Base-by-base conservation (phyloP, 139 green algal species). In the Tetradesmus lagerheimii region DNA sequence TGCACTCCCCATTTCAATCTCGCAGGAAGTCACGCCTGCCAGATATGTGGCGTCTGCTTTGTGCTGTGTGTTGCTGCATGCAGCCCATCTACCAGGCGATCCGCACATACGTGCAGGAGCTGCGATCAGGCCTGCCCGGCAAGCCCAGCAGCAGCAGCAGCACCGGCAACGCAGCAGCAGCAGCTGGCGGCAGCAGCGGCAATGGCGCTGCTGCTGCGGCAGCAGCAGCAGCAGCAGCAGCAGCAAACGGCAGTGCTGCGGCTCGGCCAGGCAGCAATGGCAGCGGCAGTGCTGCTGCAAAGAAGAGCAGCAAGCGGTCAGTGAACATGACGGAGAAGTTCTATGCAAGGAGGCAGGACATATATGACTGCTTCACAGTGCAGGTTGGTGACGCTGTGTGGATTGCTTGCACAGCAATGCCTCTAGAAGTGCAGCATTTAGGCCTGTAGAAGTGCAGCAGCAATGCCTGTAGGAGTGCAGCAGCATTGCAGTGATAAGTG, bases 311-410 rank as follows among this genome's bases (percentile, higher is more conserved):
- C 71, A 38, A 76, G 29, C 37, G 35, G 45, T 83, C 45, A 12
- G 88, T 98, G 16, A 74, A 93, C 29, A 64, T 99, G 8, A 93
- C 84, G 1, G 94, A 98, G 83, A 86, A 79, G 25, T 99, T 96
- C 85, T 96, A 97, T 91, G 94, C 93, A 1, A 90, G 93, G 12
- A 80, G 93, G 0, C 37, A 45, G 23, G 97, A 99, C 93, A 87
- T 99, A 2, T 99, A 93, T 82, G 95, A 98, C 37, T 97, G 95
- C 93, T 98, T 98, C 86, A 96, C 93, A 5, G 85, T 96, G 62
- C 75, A 93, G 14, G 89, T 79, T n/a, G n/a, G 6, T 92, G 94
- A 37, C 83, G 97, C 50, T 4, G 2, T 62, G 47, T 50, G 43
- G 8, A 14, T 62, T 62, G 47, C 47, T n/a, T 31, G 29, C 14